Conservation (phyloP, 1,284 basidiomycete genomes). For the Marasmius tenuissimus region DNA sequence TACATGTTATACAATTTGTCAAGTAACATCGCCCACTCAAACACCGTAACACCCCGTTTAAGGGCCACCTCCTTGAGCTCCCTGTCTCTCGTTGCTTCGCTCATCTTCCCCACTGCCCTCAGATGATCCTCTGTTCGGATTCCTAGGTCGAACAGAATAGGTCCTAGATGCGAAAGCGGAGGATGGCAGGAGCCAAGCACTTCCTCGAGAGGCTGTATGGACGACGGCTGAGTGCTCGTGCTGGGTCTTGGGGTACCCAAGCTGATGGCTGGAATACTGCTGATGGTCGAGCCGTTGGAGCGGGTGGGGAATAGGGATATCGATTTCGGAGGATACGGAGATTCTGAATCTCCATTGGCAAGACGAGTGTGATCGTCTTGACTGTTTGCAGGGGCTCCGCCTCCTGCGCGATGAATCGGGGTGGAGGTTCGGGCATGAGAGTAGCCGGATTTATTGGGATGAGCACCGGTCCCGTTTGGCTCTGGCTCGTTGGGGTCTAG, state of each 20-base stretch:
- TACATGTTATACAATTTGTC: constrained; percentile 42
- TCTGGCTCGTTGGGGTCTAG: not conserved
- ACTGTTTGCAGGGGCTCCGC: too few species aligned
- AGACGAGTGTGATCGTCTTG: too few species aligned
- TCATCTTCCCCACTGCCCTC: constrained; percentile 55
- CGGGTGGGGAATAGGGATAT: not conserved
- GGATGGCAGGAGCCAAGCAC: constrained; percentile 59
- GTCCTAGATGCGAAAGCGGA: constrained; percentile 56
- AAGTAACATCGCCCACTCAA: constrained; percentile 77
- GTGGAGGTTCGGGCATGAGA: not conserved
- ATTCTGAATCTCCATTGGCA: not conserved
- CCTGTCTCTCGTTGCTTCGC: constrained; percentile 61
- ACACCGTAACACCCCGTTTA: constrained; percentile 60
- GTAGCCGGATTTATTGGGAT: not conserved
- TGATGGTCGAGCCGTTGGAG: not conserved
- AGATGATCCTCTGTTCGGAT: constrained; percentile 60
- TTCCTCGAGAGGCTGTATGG: constrained; percentile 33
- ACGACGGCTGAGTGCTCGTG: constrained; percentile 28
- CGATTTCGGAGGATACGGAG: not conserved
- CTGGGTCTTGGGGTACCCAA: constrained; percentile 20
- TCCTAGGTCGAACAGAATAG: constrained; percentile 53
- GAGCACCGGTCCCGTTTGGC: not conserved
- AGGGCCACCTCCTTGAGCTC: constrained; percentile 68
- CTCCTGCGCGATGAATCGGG: not conserved
- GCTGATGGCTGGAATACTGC: not conserved